Conservation (phyloP, 2,329 filamentous ascomycete genomes). For the Paraphoma sp. region DNA sequence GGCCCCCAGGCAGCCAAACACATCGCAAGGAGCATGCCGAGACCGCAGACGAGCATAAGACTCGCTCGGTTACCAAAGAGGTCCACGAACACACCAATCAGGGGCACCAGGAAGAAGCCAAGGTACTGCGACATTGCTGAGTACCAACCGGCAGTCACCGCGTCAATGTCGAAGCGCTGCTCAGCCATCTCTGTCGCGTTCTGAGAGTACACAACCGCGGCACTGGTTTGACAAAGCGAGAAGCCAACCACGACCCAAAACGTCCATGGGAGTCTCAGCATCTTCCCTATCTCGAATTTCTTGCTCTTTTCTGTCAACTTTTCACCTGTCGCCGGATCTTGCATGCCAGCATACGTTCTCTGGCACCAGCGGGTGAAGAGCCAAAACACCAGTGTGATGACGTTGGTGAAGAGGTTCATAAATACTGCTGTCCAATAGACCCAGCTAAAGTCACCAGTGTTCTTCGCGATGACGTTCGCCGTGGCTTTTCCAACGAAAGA, state of each 20-base stretch:
- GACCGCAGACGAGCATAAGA: slow-evolving; percentile 54
- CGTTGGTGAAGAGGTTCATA: slow-evolving; percentile 70
- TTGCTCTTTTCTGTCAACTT: slow-evolving; percentile 66
- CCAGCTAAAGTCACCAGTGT: slow-evolving; percentile 67
- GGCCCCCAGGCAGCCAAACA: slow-evolving; percentile 61
- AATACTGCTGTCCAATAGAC: slow-evolving; percentile 68
- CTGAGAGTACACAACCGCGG: slow-evolving; percentile 60
- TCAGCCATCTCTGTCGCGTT: slow-evolving; percentile 69
- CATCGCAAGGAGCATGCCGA: slow-evolving; percentile 62
- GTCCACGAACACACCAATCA: slow-evolving; percentile 64
- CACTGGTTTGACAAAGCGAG: slow-evolving; percentile 65
- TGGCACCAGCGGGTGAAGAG: slow-evolving; percentile 62
- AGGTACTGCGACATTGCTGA: slow-evolving; percentile 63
- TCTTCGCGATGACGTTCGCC: slow-evolving; percentile 65
- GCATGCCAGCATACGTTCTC: slow-evolving; percentile 54
- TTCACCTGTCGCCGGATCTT: slow-evolving; percentile 65
- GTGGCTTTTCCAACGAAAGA: slow-evolving; percentile 67
- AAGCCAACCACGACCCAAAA: slow-evolving; percentile 65
- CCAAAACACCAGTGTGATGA: slow-evolving; percentile 61
- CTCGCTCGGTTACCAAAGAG: slow-evolving; percentile 61
- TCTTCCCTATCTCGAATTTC: slow-evolving; percentile 62
- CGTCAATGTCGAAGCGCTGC: slow-evolving; percentile 62
- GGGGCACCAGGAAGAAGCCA: slow-evolving; percentile 64
- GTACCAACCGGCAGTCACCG: slow-evolving; percentile 67
- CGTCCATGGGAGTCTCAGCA: slow-evolving; percentile 65